Conservation (phyloP, 352 stramenopile species). For the Globisporangium paroecandrum region DNA sequence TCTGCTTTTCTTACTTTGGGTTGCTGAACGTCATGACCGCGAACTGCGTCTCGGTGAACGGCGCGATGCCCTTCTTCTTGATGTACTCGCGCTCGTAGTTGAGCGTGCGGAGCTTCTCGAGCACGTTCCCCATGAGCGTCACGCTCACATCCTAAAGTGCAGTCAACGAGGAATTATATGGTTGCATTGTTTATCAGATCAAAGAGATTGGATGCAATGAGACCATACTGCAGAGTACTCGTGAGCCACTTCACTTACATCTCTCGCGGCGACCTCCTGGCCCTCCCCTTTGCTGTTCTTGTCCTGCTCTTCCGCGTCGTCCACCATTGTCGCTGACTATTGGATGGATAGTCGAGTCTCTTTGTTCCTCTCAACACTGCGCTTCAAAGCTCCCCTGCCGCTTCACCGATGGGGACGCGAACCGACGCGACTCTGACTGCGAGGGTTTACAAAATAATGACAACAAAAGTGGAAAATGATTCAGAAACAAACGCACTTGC, state of each 20-base stretch:
- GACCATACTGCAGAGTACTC: too few species aligned
- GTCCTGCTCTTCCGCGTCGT: slow-evolving; percentile 30
- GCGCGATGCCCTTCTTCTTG: slow-evolving; percentile 67
- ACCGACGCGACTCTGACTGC: too few species aligned
- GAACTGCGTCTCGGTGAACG: slow-evolving; percentile 76
- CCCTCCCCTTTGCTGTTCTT: slow-evolving; percentile 20
- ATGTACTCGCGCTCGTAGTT: slow-evolving; percentile 74
- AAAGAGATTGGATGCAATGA: too few species aligned
- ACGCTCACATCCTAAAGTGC: slow-evolving; percentile 61
- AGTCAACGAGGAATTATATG: too few species aligned
- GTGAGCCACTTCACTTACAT: slow-evolving; percentile 18
- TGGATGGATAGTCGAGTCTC: background rate
- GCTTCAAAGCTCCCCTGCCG: background rate
- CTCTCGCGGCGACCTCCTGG: slow-evolving; percentile 20
- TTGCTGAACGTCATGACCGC: slow-evolving; percentile 46
- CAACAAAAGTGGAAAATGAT: background rate
- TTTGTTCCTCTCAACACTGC: background rate
- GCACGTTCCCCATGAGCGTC: slow-evolving; percentile 77
- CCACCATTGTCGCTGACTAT: slow-evolving; percentile 17
- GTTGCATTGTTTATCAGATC: too few species aligned
- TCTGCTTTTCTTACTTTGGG: slow-evolving; percentile 29
- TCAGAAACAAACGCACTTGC: background rate
- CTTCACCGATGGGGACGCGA: slow-evolving; percentile 1
- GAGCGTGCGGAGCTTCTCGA: slow-evolving; percentile 74
- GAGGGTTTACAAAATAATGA: background rate